Percentiles rank a stretch among this genome's conserved stretches.
These are phyloP conservation scores for Phoenix roebelenii DNA, from an alignment of 176 grass and related monocot genomes.

Conservation along the genomic window DNA sequence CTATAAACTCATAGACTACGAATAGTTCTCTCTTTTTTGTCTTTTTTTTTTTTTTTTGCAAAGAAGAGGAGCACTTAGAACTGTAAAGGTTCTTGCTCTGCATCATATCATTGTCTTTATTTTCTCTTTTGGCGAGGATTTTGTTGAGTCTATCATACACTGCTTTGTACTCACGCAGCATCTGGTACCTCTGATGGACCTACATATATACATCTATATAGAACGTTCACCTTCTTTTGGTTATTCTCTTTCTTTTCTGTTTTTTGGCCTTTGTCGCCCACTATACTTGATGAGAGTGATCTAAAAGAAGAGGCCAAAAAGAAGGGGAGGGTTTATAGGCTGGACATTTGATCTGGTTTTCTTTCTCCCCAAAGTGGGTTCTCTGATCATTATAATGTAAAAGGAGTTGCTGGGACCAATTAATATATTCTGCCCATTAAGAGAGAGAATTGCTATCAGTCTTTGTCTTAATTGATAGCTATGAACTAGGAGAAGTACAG, in stretches of 20 bases:
- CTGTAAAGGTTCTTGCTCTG: constrained; percentile 5
- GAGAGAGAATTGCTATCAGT: no score
- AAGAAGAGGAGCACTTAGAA: neutral
- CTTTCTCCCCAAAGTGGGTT: constrained; percentile 11
- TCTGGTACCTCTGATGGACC: constrained; percentile 64
- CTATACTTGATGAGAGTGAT: constrained; percentile 19
- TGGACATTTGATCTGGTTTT: neutral
- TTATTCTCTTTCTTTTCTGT: constrained; percentile 13
- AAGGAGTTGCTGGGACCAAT: neutral
- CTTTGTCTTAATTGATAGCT: no score
- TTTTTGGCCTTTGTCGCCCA: neutral
- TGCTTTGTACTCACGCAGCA: constrained; percentile 98
- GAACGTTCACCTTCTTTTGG: constrained; percentile 17
- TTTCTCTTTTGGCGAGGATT: constrained; percentile 9
- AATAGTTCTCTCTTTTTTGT: no score
- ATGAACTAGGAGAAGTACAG: no score
- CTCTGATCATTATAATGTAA: constrained; percentile 1
- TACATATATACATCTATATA: constrained; percentile 18
- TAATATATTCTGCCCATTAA: no score
- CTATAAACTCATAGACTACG: no score
- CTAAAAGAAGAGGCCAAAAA: constrained; percentile 26
- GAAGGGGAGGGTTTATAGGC: neutral
- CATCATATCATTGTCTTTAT: constrained; percentile 9
- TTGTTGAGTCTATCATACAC: constrained; percentile 11
- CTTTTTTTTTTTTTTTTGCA: no score